phyloP scores from a whole-genome alignment of 176 grass and related monocot species.

The Tillandsia fasciculata region DNA sequence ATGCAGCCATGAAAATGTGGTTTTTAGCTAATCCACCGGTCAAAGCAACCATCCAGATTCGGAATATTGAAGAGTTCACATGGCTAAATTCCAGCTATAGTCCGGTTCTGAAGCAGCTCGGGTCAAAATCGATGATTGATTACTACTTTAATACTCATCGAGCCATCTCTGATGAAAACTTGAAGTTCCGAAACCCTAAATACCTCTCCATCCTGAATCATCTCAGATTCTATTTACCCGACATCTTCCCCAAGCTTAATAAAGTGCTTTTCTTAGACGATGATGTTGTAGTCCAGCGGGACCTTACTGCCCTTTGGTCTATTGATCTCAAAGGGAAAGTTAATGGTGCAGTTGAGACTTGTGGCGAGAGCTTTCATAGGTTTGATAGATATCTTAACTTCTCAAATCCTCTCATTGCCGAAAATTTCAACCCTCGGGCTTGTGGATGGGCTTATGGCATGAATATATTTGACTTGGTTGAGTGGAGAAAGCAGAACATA shows the following conservation, averaged over 20 bases:
- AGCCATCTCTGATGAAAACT: slow-evolving; percentile 45
- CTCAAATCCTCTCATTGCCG: slow-evolving; percentile 74
- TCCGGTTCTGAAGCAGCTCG: slow-evolving; percentile 85
- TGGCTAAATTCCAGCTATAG: slow-evolving; percentile 92
- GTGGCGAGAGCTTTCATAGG: slow-evolving; percentile 69
- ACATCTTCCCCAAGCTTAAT: slow-evolving; percentile 73
- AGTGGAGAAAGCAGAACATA: slow-evolving; percentile 94
- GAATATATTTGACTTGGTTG: slow-evolving; percentile 89
- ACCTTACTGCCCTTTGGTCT: slow-evolving; percentile 58
- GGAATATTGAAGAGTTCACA: slow-evolving; percentile 77
- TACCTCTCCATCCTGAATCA: slow-evolving; percentile 95
- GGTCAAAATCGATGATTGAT: slow-evolving; percentile 62
- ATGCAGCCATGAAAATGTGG: slow-evolving; percentile 96
- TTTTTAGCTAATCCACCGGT: slow-evolving; percentile 70
- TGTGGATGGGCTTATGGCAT: slow-evolving; percentile 91
- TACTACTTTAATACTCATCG: slow-evolving; percentile 67
- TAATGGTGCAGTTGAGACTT: slow-evolving; percentile 86
- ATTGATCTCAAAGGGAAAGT: slow-evolving; percentile 84
- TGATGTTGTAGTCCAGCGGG: slow-evolving; percentile 74
- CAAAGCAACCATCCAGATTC: slow-evolving; percentile 65
- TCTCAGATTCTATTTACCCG: slow-evolving; percentile 89
- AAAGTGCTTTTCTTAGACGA: slow-evolving; percentile 92
- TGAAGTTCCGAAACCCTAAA: slow-evolving; percentile 84
- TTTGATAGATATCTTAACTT: slow-evolving; percentile 92
- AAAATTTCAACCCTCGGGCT: slow-evolving; percentile 61